Conservation (phyloP, 2,329 filamentous ascomycete species). For the Ascocoryne sarcoides region DNA sequence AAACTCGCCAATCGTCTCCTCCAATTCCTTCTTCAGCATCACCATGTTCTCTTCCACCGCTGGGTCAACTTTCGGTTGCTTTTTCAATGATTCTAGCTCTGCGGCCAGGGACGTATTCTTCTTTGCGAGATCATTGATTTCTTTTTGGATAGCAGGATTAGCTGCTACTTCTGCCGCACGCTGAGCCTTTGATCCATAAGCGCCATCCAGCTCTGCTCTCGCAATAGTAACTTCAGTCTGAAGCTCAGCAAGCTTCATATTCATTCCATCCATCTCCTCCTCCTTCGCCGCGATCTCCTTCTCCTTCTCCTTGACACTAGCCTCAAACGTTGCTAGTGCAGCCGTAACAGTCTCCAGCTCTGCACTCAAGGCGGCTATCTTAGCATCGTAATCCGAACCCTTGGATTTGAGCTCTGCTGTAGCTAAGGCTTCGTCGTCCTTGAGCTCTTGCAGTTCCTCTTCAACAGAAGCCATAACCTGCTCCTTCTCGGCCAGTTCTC, state of each 20-base stretch:
- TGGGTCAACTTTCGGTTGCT: constrained; percentile 6
- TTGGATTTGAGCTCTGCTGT: constrained; percentile 24
- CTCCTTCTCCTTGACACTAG: constrained; percentile 16
- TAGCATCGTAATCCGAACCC: constrained; percentile 22
- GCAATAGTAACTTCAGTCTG: constrained; percentile 83
- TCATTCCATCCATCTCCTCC: constrained; percentile 44
- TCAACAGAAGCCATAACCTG: constrained; percentile 25
- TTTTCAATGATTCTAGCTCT: constrained; percentile 23
- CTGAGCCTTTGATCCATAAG: constrained; percentile 71
- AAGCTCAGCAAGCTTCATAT: constrained; percentile 55
- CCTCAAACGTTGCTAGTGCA: constrained; percentile 16
- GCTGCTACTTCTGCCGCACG: constrained; percentile 57
- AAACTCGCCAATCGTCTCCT: constrained; percentile 60
- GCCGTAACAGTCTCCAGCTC: constrained; percentile 19
- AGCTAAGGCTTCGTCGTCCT: constrained; percentile 21
- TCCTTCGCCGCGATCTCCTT: constrained; percentile 30
- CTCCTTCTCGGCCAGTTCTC: constrained; percentile 22
- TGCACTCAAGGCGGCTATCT: constrained; percentile 19
- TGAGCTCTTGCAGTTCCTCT: constrained; percentile 24
- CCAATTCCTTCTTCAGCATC: constrained; percentile 54
- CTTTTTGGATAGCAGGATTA: constrained; percentile 48
- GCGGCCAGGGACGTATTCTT: constrained; percentile 31
- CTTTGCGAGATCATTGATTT: constrained; percentile 46
- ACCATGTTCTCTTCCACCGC: constrained; percentile 30
- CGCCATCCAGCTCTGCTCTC: constrained; percentile 83